These are phyloP conservation scores for Blastobotrys aristatus DNA, from an alignment of 1,139 yeast genomes.

Conservation along the genomic window DNA sequence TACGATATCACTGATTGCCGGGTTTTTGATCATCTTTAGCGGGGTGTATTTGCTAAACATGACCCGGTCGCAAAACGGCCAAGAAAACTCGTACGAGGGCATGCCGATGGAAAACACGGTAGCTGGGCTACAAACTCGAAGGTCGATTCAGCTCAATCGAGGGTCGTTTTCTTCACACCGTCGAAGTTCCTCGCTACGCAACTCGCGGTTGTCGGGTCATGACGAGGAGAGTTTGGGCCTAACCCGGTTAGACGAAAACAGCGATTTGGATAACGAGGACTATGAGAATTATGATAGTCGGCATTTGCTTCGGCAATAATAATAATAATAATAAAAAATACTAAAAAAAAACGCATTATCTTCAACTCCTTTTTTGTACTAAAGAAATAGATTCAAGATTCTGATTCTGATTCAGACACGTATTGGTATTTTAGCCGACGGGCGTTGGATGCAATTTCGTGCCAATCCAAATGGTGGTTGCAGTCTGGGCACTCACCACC, in stretches of 20 bases:
- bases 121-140: constrained; percentile 70
- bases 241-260: constrained; percentile 32
- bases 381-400: not conserved
- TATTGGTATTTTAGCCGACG: not conserved
- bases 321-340: not conserved
- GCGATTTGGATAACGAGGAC: constrained; percentile 21
- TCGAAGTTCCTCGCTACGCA: constrained; percentile 30
- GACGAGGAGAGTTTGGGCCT: constrained; percentile 37
- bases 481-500: not conserved
- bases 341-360: constrained; percentile 4
- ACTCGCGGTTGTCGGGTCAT: constrained; percentile 29
- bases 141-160: constrained; percentile 44
- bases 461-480: not conserved
- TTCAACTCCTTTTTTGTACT: not conserved
- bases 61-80: constrained; percentile 57
- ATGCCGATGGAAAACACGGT: constrained; percentile 84
- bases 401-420: not conserved
- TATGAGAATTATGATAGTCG: constrained; percentile 12
- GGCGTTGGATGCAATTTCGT: not conserved
- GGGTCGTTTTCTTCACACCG: constrained; percentile 34
- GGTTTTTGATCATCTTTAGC: constrained; percentile 79
- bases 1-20: constrained; percentile 78
- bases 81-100: constrained; percentile 42
- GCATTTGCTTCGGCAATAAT: constrained; percentile 5
- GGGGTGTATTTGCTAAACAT: constrained; percentile 83